Percentiles rank a stretch among this genome's conserved stretches.
Evolutionary conservation across 257 asterid species (phyloP).

Genomic region (Datura wrightii): DNA sequence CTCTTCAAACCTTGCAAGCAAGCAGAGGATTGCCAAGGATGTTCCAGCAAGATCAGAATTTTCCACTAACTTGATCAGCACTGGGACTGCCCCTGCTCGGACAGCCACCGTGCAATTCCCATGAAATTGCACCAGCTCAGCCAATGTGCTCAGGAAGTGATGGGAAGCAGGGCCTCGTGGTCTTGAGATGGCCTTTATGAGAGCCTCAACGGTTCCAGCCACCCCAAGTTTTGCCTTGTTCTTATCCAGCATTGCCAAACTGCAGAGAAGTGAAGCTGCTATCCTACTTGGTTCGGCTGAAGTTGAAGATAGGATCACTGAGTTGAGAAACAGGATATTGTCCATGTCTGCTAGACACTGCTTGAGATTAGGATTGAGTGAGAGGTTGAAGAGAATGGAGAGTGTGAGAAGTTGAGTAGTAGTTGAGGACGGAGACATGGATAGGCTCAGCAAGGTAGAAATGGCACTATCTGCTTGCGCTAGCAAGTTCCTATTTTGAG

Average conservation of each 20-base stretch:
- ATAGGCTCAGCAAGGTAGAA: slow-evolving; percentile 52
- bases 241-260: slow-evolving; percentile 81
- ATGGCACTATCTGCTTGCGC: slow-evolving; percentile 63
- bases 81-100: slow-evolving; percentile 60
- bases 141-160: slow-evolving; percentile 71
- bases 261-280: slow-evolving; percentile 76
- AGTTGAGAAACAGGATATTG: slow-evolving; percentile 53
- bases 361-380: slow-evolving; percentile 73
- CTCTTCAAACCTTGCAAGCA: slow-evolving; percentile 71
- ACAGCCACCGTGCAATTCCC: slow-evolving; percentile 89
- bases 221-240: slow-evolving; percentile 86
- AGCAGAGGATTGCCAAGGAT: slow-evolving; percentile 56
- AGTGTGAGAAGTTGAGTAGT: slow-evolving; percentile 53
- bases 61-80: slow-evolving; percentile 53
- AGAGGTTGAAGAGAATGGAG: slow-evolving; percentile 72
- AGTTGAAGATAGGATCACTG: slow-evolving; percentile 39
- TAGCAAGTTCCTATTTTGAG: slow-evolving; percentile 67
- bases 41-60: slow-evolving; percentile 61
- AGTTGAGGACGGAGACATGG: slow-evolving; percentile 42
- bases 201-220: slow-evolving; percentile 62
- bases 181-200: slow-evolving; percentile 55
- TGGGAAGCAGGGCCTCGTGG: slow-evolving; percentile 55
- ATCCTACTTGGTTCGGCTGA: slow-evolving; percentile 52
- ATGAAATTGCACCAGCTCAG: slow-evolving; percentile 82
- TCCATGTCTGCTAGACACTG: slow-evolving; percentile 60